Evolutionary conservation across 768 basidiomycete species (phyloP), one percentile per base, ranked within the genome.

Genomic region (Agrocybe chaxingu): DNA sequence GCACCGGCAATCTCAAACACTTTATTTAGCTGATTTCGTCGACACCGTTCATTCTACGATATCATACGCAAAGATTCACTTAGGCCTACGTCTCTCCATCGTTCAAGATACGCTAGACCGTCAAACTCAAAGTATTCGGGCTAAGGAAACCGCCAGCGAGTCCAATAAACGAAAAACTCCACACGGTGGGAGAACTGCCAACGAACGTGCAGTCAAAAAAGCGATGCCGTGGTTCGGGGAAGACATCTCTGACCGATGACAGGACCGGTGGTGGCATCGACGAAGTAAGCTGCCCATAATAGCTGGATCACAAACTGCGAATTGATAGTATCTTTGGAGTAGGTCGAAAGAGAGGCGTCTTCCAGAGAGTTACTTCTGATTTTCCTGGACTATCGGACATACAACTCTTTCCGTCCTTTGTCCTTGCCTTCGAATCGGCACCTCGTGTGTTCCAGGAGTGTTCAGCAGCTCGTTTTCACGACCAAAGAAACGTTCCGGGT

Each of bases 41-140:
- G 55, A 53, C 36, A 35, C 50, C 4, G 30, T 45, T 35, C 52
- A 51, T 8, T 19, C 29, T 31, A 29, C 52, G 13, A 51, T 52
- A 8, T 12, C 36, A 16, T 53, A 56, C 16, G 45, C 48, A 19
- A 56, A 56, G 34, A 39, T 56, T 16, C 55, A 56, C 37, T 39
- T 53, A 11, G 56, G 56, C 9, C 48, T 57, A 11, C 43, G 54
- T 29, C 9, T 47, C 11, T 40, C 50, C 24, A 51, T 51, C 29
- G 40, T 51, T 18, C 34, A 33, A 19, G 56, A 57, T 11, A 32
- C 45, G 24, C 19, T 51, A 3, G 29, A 46, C 4, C 47, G 47
- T 31, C 12, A 3, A 40, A 37, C 6, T 2, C 0, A 4, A 13
- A 29, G 7, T 13, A 53, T 9, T 13, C 30, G 32, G 38, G 39